Percentiles rank a stretch among this genome's conserved stretches.
These are phyloP conservation scores for Lactarius indigo DNA, from an alignment of 768 basidiomycete species.

Conservation along the genomic window DNA sequence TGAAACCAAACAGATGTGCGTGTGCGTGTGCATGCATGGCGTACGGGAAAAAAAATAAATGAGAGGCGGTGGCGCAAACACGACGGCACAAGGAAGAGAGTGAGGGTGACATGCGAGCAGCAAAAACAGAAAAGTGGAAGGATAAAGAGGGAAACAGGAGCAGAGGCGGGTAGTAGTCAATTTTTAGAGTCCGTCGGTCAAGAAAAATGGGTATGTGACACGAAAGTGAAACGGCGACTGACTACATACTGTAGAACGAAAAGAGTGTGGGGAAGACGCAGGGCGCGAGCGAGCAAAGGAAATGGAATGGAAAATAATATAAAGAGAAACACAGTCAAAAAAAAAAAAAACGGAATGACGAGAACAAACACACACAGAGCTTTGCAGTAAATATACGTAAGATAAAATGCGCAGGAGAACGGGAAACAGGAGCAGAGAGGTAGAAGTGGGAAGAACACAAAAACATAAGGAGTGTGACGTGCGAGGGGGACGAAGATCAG, in stretches of 20 bases:
- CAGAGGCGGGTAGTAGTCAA: neutral
- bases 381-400: constrained; percentile 26
- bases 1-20: neutral
- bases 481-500: constrained; percentile 7
- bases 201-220: neutral
- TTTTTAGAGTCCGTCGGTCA: neutral
- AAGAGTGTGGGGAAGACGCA: neutral
- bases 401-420: constrained; percentile 21
- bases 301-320: neutral
- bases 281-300: neutral
- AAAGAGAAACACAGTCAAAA: neutral
- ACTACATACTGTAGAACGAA: neutral
- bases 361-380: constrained; percentile 5
- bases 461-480: neutral
- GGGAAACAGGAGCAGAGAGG: neutral
- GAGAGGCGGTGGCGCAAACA: neutral
- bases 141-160: neutral
- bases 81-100: neutral
- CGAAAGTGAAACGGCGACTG: neutral
- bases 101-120: neutral
- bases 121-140: neutral
- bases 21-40: neutral
- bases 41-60: neutral
- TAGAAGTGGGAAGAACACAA: neutral
- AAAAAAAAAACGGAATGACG: neutral